A percentile compares a stretch with the other conserved stretches of the same genome.
Evolutionary conservation across 805 yeast species (phyloP).

Genomic region (Ogataea populi-albae): DNA sequence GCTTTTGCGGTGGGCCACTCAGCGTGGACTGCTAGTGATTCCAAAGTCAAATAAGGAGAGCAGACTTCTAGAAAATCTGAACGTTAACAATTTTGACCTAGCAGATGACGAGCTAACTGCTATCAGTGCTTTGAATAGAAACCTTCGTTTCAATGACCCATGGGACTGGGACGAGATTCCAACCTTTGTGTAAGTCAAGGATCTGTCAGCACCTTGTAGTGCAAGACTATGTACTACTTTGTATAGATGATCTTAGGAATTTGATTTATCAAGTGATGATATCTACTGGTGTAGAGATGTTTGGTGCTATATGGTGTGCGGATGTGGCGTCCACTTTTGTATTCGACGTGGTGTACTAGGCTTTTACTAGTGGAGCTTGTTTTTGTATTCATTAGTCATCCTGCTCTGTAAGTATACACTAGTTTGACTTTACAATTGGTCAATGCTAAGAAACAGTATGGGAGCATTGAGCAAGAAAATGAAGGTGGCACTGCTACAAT

Average conservation of each 20-base stretch:
- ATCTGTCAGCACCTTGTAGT: not conserved
- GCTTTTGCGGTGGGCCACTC: conserved; percentile 81
- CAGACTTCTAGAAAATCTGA: conserved; percentile 60
- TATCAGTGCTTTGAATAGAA: conserved; percentile 61
- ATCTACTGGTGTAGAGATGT: not conserved
- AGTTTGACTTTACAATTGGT: not conserved
- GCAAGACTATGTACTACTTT: too few species aligned
- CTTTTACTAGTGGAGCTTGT: not conserved
- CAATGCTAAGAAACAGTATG: conserved; percentile 12
- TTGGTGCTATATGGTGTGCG: not conserved
- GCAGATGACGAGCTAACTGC: conserved; percentile 47
- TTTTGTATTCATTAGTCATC: not conserved
- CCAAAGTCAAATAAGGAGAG: conserved; percentile 75
- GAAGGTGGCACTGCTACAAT: conserved; percentile 81
- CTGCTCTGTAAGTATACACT: not conserved
- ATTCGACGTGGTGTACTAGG: not conserved
- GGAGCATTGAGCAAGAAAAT: conserved; percentile 48
- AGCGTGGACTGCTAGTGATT: conserved; percentile 70
- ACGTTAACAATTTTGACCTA: conserved; percentile 51
- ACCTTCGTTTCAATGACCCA: conserved; percentile 84
- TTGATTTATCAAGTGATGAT: conserved; percentile 3
- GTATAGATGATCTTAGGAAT: too few species aligned
- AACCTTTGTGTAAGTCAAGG: conserved; percentile 27
- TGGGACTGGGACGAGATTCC: conserved; percentile 38
- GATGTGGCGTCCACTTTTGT: not conserved